A percentile compares a stretch with the other conserved stretches of the same genome.
Evolutionary conservation across 1,284 basidiomycete genomes (phyloP).

Genomic region (Cryptococcus neoformans): DNA sequence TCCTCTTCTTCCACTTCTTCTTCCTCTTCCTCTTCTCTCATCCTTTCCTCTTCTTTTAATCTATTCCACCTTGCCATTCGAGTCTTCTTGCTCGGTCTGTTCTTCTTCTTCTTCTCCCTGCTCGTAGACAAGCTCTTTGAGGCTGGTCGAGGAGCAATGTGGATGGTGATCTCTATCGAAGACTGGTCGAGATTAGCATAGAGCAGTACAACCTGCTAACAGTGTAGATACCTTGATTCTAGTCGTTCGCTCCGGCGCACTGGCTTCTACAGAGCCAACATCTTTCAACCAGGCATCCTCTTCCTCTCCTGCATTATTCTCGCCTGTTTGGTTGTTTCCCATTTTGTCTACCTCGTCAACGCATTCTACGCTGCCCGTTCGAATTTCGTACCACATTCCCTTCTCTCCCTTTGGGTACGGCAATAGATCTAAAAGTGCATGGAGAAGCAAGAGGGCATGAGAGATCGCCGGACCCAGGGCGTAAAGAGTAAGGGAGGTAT

Average conservation of each 20-base stretch:
- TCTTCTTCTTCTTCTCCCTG: slow-evolving; percentile 1
- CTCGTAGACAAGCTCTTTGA: not conserved
- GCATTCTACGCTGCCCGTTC: slow-evolving; percentile 71
- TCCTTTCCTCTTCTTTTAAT: slow-evolving; percentile 2
- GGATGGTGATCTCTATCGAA: slow-evolving; percentile 17
- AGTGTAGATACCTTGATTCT: slow-evolving; percentile 7
- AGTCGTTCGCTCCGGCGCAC: slow-evolving; percentile 5
- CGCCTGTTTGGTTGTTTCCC: slow-evolving; percentile 1
- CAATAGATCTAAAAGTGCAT: slow-evolving; percentile 69
- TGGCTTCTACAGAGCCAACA: slow-evolving; percentile 18
- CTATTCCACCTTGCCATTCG: slow-evolving; percentile 1
- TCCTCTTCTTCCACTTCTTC: slow-evolving; percentile 11
- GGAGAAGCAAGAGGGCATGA: slow-evolving; percentile 66
- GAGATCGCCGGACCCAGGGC: slow-evolving; percentile 88
- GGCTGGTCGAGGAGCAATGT: slow-evolving; percentile 17
- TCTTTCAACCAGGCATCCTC: slow-evolving; percentile 7
- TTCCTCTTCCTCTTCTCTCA: slow-evolving; percentile 20
- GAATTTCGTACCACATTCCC: slow-evolving; percentile 67
- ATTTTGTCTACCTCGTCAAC: slow-evolving; percentile 63
- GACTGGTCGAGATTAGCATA: slow-evolving; percentile 9
- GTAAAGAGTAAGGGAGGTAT: slow-evolving; percentile 68
- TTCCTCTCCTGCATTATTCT: not conserved
- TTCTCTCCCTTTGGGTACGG: slow-evolving; percentile 57
- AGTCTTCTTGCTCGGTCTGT: slow-evolving; percentile 17
- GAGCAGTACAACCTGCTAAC: not conserved